Conservation (phyloP, 2,329 filamentous ascomycete species). For the Paraconiothyrium brasiliense region DNA sequence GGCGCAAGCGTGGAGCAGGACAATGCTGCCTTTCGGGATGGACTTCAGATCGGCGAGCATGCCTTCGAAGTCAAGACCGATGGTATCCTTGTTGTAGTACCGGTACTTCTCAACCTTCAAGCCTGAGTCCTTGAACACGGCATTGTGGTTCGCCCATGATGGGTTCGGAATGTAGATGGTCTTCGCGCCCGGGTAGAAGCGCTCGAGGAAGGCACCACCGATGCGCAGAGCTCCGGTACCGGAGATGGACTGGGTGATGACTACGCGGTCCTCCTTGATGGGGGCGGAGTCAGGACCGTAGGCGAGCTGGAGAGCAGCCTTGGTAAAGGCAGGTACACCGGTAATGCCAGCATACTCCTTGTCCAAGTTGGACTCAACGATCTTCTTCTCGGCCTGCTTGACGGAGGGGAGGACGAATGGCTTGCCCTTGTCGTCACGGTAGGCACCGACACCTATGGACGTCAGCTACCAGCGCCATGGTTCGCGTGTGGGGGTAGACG, state of each 20-base stretch:
- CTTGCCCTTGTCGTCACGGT: conserved; percentile 98
- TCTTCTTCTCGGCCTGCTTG: conserved; percentile 84
- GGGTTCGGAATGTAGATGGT: conserved; percentile 96
- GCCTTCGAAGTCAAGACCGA: conserved; percentile 96
- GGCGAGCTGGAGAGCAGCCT: conserved; percentile 87
- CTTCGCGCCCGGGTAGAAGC: conserved; percentile 91
- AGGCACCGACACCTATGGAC: conserved; percentile 85
- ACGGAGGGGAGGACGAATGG: conserved; percentile 97
- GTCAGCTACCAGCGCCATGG: conserved; percentile 30
- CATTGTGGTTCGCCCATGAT: conserved; percentile 98
- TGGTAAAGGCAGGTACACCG: conserved; percentile 92
- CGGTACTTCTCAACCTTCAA: conserved; percentile 93
- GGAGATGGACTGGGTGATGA: conserved; percentile 97
- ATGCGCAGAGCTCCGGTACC: conserved; percentile 96
- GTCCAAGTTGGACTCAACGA: conserved; percentile 80
- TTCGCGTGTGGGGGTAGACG: conserved; percentile 33
- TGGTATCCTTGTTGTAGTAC: conserved; percentile 99
- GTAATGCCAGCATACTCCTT: conserved; percentile 98
- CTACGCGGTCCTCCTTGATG: conserved; percentile 78
- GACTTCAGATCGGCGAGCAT: conserved; percentile 89
- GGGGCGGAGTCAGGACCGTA: conserved; percentile 84
- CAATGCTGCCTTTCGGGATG: conserved; percentile 84
- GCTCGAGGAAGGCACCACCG: conserved; percentile 89
- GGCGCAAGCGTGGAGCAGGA: conserved; percentile 95
- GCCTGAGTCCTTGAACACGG: conserved; percentile 93